Conservation (phyloP, 2,329 filamentous ascomycete genomes). For the Samsoniella hepiali region DNA sequence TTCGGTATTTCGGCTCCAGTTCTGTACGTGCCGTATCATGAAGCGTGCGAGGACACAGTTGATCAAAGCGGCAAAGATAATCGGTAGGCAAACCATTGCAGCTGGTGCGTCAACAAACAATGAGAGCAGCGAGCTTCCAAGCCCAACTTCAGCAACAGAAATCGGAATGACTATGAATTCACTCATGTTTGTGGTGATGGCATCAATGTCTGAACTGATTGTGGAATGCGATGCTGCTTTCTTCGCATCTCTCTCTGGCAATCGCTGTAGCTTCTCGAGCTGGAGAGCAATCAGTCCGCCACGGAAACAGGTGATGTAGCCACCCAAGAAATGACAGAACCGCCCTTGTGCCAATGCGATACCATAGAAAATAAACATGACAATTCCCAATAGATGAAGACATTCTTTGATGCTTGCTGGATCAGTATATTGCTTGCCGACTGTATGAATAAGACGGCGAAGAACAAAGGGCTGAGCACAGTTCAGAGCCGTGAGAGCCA, state of each 20-base stretch:
- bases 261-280: conserved; percentile 41
- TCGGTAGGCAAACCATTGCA: not conserved
- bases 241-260: conserved; percentile 30
- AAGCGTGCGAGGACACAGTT: not conserved
- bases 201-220: conserved; percentile 4
- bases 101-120: not conserved
- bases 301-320: conserved; percentile 31
- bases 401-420: not conserved
- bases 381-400: not conserved
- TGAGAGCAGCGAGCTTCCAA: not conserved
- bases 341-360: not conserved
- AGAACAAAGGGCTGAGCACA: not conserved
- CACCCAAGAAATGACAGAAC: not conserved
- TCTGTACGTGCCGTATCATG: not conserved
- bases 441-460: conserved; percentile 16
- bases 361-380: not conserved
- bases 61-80: not conserved
- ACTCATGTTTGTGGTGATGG: not conserved
- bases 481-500: not conserved
- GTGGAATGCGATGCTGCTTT: conserved; percentile 20
- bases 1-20: not conserved
- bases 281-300: conserved; percentile 41
- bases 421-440: conserved; percentile 23
- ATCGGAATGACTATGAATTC: not conserved
- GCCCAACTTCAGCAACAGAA: not conserved